Percentiles rank a stretch among this genome's conserved stretches.
phyloP scores from a whole-genome alignment of 208 protist species.

The Tritrichomonas musculus region DNA sequence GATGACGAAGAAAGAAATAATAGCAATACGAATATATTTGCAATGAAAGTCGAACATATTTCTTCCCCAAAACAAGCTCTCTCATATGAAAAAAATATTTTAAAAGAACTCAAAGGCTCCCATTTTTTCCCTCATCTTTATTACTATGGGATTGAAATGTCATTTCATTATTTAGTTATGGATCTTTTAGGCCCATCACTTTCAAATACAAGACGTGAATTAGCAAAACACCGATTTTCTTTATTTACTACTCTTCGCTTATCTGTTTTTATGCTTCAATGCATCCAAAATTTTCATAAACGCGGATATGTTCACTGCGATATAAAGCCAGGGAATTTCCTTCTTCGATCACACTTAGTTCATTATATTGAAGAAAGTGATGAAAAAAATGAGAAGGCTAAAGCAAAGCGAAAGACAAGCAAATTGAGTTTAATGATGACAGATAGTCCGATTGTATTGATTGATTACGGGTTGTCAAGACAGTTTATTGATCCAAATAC shows the following conservation, averaged over 20 bases:
- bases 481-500: constrained; percentile 19
- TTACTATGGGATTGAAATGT: neutral
- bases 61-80: neutral
- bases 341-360: neutral
- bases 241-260: neutral
- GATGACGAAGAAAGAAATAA: too few relatives aligned
- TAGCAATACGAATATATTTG: neutral
- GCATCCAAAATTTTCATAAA: neutral
- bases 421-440: too few relatives aligned
- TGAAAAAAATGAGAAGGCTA: too few relatives aligned
- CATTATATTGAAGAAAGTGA: too few relatives aligned
- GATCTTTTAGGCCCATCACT: neutral
- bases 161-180: neutral
- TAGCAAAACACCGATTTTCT: neutral
- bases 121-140: neutral
- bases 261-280: neutral
- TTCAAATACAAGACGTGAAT: neutral
- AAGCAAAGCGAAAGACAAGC: too few relatives aligned
- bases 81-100: neutral
- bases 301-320: neutral
- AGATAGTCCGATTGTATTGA: neutral
- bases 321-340: constrained; percentile 1
- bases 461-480: neutral
- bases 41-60: neutral
- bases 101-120: neutral